Percentiles rank a stretch among this genome's conserved stretches.
These are phyloP conservation scores for Collybia sordida DNA, from an alignment of 768 basidiomycete genomes.

Conservation along the genomic window DNA sequence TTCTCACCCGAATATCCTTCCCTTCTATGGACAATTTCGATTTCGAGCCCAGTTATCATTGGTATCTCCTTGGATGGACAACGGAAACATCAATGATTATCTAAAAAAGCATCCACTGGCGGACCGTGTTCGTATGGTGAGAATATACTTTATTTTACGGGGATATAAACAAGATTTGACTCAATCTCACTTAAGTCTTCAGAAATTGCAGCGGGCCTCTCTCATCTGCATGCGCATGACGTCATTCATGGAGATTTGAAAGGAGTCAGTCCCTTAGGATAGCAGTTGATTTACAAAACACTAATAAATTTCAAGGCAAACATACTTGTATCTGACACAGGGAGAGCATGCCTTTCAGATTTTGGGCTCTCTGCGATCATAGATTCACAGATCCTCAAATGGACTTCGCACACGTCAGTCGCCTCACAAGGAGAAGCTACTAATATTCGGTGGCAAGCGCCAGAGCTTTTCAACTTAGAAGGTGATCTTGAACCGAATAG, in stretches of 20 bases:
- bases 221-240: slow-evolving; percentile 31
- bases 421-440: slow-evolving; percentile 23
- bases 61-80: slow-evolving; percentile 38
- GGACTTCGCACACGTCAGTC: slow-evolving; percentile 15
- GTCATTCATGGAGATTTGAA: slow-evolving; percentile 51
- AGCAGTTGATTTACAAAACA: slow-evolving; percentile 36
- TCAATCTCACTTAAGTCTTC: not conserved
- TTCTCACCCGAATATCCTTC: slow-evolving; percentile 26
- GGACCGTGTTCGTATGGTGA: slow-evolving; percentile 13
- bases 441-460: slow-evolving; percentile 34
- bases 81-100: slow-evolving; percentile 31
- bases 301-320: slow-evolving; percentile 23
- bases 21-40: slow-evolving; percentile 34
- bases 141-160: slow-evolving; percentile 18
- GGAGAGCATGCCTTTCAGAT: slow-evolving; percentile 47
- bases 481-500: slow-evolving; percentile 1
- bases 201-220: slow-evolving; percentile 30
- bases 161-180: slow-evolving; percentile 10
- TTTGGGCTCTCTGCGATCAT: slow-evolving; percentile 41
- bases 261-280: slow-evolving; percentile 31
- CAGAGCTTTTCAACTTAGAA: slow-evolving; percentile 29
- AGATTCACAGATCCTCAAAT: slow-evolving; percentile 16
- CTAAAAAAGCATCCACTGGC: slow-evolving; percentile 14
- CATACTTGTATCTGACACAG: slow-evolving; percentile 40
- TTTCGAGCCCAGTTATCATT: slow-evolving; percentile 27